phyloP scores from a whole-genome alignment of 768 basidiomycete genomes.

The Trichaptum fuscoviolaceum region DNA sequence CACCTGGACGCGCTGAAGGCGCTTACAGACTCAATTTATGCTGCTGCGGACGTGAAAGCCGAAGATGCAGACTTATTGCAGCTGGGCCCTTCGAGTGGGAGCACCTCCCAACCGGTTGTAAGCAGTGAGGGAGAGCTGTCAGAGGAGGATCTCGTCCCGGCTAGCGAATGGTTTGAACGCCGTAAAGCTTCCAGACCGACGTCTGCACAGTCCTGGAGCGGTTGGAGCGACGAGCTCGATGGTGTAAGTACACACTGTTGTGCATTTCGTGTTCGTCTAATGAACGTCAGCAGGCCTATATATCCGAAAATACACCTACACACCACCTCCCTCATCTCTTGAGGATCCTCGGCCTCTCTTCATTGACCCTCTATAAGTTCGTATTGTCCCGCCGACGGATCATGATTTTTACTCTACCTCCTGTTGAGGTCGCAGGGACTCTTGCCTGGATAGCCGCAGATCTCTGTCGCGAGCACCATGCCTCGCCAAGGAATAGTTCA shows the following conservation, averaged over 20 bases:
- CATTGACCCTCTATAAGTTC: constrained; percentile 74
- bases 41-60: constrained; percentile 19
- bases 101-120: constrained; percentile 9
- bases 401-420: constrained; percentile 75
- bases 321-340: constrained; percentile 72
- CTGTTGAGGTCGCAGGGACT: constrained; percentile 74
- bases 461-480: constrained; percentile 47
- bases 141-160: constrained; percentile 60
- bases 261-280: background rate
- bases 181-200: constrained; percentile 47
- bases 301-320: constrained; percentile 35
- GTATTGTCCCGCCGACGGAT: constrained; percentile 68
- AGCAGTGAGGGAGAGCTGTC: constrained; percentile 41
- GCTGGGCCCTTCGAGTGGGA: background rate
- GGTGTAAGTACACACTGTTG: constrained; percentile 29
- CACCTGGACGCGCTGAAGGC: constrained; percentile 62
- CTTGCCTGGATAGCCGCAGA: constrained; percentile 60
- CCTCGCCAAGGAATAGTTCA: background rate
- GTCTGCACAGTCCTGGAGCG: constrained; percentile 56
- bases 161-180: constrained; percentile 58
- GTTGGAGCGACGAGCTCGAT: constrained; percentile 65
- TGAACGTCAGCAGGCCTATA: constrained; percentile 5
- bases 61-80: constrained; percentile 7
- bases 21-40: constrained; percentile 51
- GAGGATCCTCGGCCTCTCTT: constrained; percentile 73